Evolutionary conservation across 352 stramenopile species (phyloP), one percentile per base, ranked within the genome.

Genomic region (Globisporangium echinulatum): DNA sequence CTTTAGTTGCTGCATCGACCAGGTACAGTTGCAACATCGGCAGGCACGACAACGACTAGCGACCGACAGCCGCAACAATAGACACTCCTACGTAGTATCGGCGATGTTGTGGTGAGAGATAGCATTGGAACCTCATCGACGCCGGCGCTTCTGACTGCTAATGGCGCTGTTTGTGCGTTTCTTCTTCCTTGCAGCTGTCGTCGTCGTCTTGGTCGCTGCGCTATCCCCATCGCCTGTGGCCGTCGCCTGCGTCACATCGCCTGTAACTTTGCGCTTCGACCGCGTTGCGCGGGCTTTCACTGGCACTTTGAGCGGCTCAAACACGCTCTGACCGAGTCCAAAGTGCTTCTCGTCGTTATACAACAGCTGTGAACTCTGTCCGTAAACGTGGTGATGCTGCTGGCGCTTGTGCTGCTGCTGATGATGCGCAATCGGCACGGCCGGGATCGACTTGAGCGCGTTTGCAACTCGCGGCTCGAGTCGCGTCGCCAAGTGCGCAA

Each of bases 311-410:
- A 90, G 63, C 10, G 81, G 76, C 56, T 88, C 77, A 38, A 90
- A 88, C 54, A 90, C 68, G 43, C 78, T 88, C 59, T 90, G 81
- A 14, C 77, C 75, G 7, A 90, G 59, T 1, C 81, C 81, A 54
- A 88, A 90, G 47, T 88, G 75, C 19, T 82, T 80, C 37, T 90
- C 81, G 54, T 87, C 76, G 50, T 85, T 73, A 51, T 86, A 87
- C 14, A 66, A 19, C 17, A 19, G 17, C 17, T 19, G 17, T 19
- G 17, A 19, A 19, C 17, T 67, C 13, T 70, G 67, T n/a, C 61
- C 65, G 8, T 82, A 58, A 14, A 78, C 58, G 25, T 87, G 72
- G 10, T 73, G 58, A 43, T 86, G 75, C 8, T 75, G 72, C 47
- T 79, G 74, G 51, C 17, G 17, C 17, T 19, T 19, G 17, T 19